Conservation (phyloP, 2,329 filamentous ascomycete species). For the Xylariaceae sp. region DNA sequence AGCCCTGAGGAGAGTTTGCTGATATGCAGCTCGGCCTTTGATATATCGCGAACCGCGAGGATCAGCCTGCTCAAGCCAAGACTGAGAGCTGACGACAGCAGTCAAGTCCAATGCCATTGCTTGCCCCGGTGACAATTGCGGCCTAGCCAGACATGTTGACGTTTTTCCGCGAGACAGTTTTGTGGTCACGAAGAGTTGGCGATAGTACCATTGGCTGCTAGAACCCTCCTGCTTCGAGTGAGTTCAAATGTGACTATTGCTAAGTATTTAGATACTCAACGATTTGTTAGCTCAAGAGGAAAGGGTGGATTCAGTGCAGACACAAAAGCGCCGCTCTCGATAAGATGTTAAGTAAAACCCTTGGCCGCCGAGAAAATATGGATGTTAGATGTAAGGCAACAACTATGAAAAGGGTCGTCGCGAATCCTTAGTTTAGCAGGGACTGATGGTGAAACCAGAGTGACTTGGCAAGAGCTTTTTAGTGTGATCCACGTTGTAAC, state of each 20-base stretch:
- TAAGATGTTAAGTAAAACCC: too few relatives aligned
- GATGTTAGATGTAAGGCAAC: too few relatives aligned
- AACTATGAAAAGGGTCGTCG: too few relatives aligned
- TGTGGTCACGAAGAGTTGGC: background rate
- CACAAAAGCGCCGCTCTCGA: too few relatives aligned
- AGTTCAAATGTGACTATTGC: background rate
- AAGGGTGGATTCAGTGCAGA: too few relatives aligned
- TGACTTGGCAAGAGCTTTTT: too few relatives aligned
- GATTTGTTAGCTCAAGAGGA: too few relatives aligned
- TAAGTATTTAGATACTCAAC: too few relatives aligned
- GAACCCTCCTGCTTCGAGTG: background rate
- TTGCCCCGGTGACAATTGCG: conserved; percentile 31
- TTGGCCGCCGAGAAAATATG: too few relatives aligned
- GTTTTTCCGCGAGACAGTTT: background rate
- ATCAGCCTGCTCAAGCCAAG: conserved; percentile 30
- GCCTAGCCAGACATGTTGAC: conserved; percentile 4
- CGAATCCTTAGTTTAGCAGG: too few relatives aligned
- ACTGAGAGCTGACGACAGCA: conserved; percentile 28
- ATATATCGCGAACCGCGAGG: conserved; percentile 28
- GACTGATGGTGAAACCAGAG: too few relatives aligned
- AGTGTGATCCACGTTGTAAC: too few relatives aligned
- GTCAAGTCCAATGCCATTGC: conserved; percentile 32
- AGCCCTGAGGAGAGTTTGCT: background rate
- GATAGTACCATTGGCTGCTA: background rate
- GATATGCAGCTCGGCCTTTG: conserved; percentile 21